Conservation (phyloP, 139 green algal species). For the Chlorella vulgaris region DNA sequence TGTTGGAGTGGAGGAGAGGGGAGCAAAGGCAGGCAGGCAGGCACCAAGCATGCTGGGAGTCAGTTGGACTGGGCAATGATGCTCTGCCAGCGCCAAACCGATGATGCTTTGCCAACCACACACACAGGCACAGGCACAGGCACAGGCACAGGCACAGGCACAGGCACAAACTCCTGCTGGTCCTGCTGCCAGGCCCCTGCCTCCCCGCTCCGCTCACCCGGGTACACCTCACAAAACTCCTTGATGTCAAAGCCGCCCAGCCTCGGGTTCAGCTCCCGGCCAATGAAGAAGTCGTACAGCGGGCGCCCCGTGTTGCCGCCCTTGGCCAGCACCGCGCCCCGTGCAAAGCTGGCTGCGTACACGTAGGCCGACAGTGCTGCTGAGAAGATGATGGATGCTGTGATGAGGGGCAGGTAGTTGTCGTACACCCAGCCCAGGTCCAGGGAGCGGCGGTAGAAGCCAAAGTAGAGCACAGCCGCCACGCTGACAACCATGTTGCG, state of each 20-base stretch:
- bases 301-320: constrained; percentile 59
- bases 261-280: constrained; percentile 89
- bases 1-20: no score
- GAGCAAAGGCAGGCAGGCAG: neutral
- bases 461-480: constrained; percentile 59
- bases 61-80: no score
- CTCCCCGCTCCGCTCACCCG: constrained; percentile 45
- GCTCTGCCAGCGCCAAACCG: neutral
- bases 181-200: neutral
- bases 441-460: constrained; percentile 55
- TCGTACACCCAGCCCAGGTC: constrained; percentile 76
- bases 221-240: constrained; percentile 94
- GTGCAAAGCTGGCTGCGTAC: constrained; percentile 56
- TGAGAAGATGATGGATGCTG: constrained; percentile 67
- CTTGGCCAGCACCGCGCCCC: constrained; percentile 48
- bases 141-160: no score
- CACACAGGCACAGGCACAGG: no score
- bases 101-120: neutral
- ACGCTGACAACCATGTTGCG: constrained; percentile 60
- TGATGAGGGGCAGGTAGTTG: constrained; percentile 82
- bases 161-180: no score
- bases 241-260: constrained; percentile 84
- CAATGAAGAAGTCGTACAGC: constrained; percentile 94
- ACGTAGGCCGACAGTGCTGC: constrained; percentile 63
- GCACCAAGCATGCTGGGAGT: no score